Percentiles rank a stretch among this genome's conserved stretches.
These are phyloP conservation scores for Acidomyces sp. DNA, from an alignment of 495 filamentous ascomycete genomes.

Conservation along the genomic window DNA sequence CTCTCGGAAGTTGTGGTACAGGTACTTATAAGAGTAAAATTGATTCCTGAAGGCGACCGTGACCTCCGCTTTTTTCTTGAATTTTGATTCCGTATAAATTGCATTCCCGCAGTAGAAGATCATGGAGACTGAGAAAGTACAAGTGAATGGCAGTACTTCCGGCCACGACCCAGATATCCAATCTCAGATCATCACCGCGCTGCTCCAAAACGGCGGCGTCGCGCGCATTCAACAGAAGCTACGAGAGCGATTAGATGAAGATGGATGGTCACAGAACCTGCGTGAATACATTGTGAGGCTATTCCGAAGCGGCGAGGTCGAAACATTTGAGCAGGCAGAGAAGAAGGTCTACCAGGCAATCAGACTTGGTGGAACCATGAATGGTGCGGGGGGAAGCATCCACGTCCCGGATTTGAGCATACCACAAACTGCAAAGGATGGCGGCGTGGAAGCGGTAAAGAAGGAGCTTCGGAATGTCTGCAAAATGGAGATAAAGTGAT, in stretches of 20 bases:
- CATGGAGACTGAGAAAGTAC: slow-evolving; percentile 7
- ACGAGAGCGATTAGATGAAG: slow-evolving; percentile 15
- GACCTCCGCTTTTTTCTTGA: too few relatives aligned
- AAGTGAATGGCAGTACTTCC: slow-evolving; percentile 11
- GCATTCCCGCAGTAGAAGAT: too few relatives aligned
- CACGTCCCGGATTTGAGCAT: slow-evolving; percentile 7
- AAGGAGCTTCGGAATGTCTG: slow-evolving; percentile 15
- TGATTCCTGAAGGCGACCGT: too few relatives aligned
- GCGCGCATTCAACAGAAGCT: slow-evolving; percentile 14
- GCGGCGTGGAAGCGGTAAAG: slow-evolving; percentile 13
- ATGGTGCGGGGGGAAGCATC: not conserved
- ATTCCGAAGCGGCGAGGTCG: slow-evolving; percentile 11
- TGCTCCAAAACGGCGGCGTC: slow-evolving; percentile 16
- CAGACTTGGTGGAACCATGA: not conserved
- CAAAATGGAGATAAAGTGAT: slow-evolving; percentile 6
- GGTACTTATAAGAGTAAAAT: too few relatives aligned
- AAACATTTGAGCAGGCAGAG: slow-evolving; percentile 15
- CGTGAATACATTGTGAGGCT: slow-evolving; percentile 11
- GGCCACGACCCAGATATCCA: slow-evolving; percentile 8
- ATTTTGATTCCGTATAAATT: too few relatives aligned
- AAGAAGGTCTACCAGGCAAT: slow-evolving; percentile 7
- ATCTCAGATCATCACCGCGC: slow-evolving; percentile 9
- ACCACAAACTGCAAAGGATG: slow-evolving; percentile 9
- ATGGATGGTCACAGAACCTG: slow-evolving; percentile 14
- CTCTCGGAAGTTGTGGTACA: too few relatives aligned